phyloP scores from a whole-genome alignment of 441 rosid species.

The Melastoma candidum region DNA sequence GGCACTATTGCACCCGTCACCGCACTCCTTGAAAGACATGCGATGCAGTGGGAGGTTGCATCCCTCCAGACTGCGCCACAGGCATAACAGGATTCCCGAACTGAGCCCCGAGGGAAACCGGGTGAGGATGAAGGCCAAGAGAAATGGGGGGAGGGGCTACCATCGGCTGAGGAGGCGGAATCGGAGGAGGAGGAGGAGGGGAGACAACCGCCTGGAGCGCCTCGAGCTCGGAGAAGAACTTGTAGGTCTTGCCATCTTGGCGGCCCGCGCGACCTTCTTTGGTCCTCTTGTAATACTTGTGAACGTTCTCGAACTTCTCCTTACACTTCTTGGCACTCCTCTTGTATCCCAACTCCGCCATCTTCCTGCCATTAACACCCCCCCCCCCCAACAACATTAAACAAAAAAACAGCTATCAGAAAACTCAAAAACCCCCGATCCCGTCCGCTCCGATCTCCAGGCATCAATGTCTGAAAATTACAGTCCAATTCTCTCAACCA shows the following conservation, averaged over 20 bases:
- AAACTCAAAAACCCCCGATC: no score
- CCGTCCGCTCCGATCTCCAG: no score
- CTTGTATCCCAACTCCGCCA: constrained; percentile 12
- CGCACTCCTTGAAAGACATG: not conserved
- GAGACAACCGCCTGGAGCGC: constrained; percentile 1
- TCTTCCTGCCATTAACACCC: constrained; percentile 6
- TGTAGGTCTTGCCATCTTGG: constrained; percentile 15
- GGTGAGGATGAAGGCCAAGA: constrained; percentile 27
- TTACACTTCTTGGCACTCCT: constrained; percentile 15
- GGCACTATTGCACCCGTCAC: not conserved
- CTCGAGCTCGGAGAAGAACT: constrained; percentile 15
- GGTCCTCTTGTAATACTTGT: constrained; percentile 15
- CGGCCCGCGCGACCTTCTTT: constrained; percentile 12
- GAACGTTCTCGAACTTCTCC: constrained; percentile 18
- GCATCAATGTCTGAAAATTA: no score
- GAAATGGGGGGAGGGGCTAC: constrained; percentile 16
- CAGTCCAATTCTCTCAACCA: no score
- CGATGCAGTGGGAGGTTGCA: constrained; percentile 15
- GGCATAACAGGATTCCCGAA: constrained; percentile 35
- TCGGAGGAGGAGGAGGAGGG: constrained; percentile 1
- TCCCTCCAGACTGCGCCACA: constrained; percentile 13
- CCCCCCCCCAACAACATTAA: no score
- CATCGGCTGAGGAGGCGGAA: constrained; percentile 11
- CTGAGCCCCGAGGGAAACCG: constrained; percentile 31
- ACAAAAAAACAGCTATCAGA: no score